Evolutionary conservation across 1,284 basidiomycete species (phyloP).

Genomic region (Agroathelia rolfsii): DNA sequence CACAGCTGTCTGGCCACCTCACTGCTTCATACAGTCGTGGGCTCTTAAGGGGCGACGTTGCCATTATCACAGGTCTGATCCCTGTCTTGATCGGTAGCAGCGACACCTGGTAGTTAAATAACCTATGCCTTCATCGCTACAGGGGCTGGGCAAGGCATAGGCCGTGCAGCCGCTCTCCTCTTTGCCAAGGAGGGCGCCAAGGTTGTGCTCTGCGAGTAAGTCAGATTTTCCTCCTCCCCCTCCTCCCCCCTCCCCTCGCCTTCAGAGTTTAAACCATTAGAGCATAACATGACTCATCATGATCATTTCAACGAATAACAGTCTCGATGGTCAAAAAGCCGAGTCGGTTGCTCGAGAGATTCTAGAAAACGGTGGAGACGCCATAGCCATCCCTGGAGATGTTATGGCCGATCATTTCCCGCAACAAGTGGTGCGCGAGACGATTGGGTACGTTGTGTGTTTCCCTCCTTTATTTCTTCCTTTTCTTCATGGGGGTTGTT

Average conservation of each 20-base stretch:
- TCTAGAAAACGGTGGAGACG: conserved; percentile 61
- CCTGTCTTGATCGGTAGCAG: background rate
- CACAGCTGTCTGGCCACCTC: conserved; percentile 63
- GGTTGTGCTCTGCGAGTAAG: conserved; percentile 76
- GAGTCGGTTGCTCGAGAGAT: conserved; percentile 66
- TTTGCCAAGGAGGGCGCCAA: conserved; percentile 83
- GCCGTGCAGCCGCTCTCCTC: conserved; percentile 61
- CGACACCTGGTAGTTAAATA: too few relatives aligned
- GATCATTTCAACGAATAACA: conserved; percentile 17
- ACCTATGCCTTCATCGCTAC: too few relatives aligned
- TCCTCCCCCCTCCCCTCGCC: conserved; percentile 2
- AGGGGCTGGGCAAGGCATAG: conserved; percentile 80
- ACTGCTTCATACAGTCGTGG: conserved; percentile 51
- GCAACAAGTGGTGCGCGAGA: conserved; percentile 67
- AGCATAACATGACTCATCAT: conserved; percentile 5
- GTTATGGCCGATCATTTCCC: conserved; percentile 79
- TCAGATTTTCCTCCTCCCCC: conserved; percentile 10
- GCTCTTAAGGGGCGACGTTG: conserved; percentile 68
- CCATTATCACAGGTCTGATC: conserved; percentile 69
- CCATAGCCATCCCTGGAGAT: conserved; percentile 63
- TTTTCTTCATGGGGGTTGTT: too few relatives aligned
- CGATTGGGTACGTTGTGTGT: conserved; percentile 48
- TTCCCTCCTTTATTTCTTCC: conserved; percentile 9
- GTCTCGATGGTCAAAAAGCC: conserved; percentile 60
- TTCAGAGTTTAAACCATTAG: background rate